Evolutionary conservation across 805 yeast genomes (phyloP), one percentile per base, ranked within the genome.

Genomic region (Pichia kluyveri): DNA sequence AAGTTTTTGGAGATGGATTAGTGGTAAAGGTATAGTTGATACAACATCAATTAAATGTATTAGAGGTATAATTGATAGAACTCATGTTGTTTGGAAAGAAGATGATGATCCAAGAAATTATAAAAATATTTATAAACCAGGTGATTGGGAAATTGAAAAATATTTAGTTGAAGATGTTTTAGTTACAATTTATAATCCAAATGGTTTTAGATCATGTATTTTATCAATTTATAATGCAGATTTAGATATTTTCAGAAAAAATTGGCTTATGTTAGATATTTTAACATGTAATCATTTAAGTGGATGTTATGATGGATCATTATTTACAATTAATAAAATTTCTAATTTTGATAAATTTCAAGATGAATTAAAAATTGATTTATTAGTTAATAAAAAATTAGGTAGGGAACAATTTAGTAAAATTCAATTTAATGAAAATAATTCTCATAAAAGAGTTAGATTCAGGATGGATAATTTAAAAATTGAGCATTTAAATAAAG

Each of bases 211-310:
- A 50, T 90, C 93, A 0, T 86, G 93, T 61, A 80, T 85, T 53
- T 85, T 93, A 36, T 86, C 96, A 53, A 75, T 93, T n/a, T 90
- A 84, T 66, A 83, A 80, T 59, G 85, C 96, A 61, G 95, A 88
- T 50, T 62, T 90, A 40, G 83, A 90, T 1, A 71, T 76, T 46
- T 70, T 93, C 49, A 72, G 99, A 47, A 87, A 89, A 62, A 96
- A 93, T 63, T 93, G 99, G 98, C 69, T 93, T 30, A 84, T 87
- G 59, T 84, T 84, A 63, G 99, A 93, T 61, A 69, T 91, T 41
- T 65, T 93, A 50, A 86, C 84, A 60, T 95, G 96, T 12, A 83
- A 80, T 54, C 80, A 82, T 55, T 77, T 89, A 60, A 83, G 91
- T 50, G 99, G 99, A 0, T 77, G 95, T 6, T 93, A 87, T 63